Percentiles rank a stretch among this genome's conserved stretches.
These are phyloP conservation scores for Aspergillus hiratsukae DNA, from an alignment of 2,329 filamentous ascomycete genomes.

Conservation along the genomic window DNA sequence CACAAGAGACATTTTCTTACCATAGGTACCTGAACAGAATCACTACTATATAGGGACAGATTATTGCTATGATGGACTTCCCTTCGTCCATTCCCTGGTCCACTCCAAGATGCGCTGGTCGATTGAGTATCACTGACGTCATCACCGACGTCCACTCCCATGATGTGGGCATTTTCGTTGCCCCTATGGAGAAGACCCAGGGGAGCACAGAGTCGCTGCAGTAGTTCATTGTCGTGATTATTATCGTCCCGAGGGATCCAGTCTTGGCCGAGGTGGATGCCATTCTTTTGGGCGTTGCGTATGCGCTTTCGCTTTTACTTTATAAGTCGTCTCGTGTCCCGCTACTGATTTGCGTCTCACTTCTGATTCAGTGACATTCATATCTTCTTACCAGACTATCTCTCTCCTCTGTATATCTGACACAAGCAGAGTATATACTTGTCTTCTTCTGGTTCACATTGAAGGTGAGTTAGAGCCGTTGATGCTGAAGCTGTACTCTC, in stretches of 20 bases:
- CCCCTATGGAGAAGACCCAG: not conserved
- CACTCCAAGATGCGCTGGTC: not conserved
- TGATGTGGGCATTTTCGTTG: not conserved
- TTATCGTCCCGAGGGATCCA: not conserved
- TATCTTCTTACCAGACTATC: not conserved
- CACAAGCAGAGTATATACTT: not conserved
- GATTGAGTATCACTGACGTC: conserved; percentile 9
- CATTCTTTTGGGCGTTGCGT: not conserved
- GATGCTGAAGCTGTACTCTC: not conserved
- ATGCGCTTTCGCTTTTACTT: not conserved
- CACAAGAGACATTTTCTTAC: not conserved
- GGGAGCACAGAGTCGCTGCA: not conserved
- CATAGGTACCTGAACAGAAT: not conserved
- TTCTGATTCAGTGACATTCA: not conserved
- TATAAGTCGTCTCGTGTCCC: not conserved
- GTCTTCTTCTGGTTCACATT: not conserved
- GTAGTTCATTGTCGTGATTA: not conserved
- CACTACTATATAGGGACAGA: not conserved
- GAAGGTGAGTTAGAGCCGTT: not conserved
- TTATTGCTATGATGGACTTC: not conserved
- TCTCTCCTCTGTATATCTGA: not conserved
- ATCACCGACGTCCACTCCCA: conserved; percentile 1
- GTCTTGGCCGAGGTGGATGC: not conserved
- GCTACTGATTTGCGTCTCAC: not conserved
- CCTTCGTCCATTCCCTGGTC: not conserved